Base-by-base conservation (phyloP, 176 grass and related monocot genomes). In the Musa beccarii region DNA sequence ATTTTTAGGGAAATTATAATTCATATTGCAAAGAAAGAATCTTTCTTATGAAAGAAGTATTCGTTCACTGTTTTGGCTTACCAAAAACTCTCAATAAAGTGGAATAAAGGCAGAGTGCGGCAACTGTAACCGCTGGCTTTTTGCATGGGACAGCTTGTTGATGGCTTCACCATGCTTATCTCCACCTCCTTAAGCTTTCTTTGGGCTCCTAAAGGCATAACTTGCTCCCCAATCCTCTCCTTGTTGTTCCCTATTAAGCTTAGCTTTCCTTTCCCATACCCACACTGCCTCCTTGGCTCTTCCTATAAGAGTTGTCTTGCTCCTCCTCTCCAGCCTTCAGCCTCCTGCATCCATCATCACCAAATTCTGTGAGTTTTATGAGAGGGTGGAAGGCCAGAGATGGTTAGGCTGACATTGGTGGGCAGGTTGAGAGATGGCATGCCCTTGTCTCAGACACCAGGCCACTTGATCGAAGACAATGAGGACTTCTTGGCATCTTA, bases 371-470 rank as follows among this genome's bases (percentile, higher is more conserved):
- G 1, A 8, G 8, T 11, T 63, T 23, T 11, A 8, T 12, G 12
- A 29, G 9, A 68, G 26, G 3, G 34, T n/a, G 29, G 14, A 13
- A 49, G 15, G 22, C 2, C 13, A 69, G 34, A 19, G 66, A 69
- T 69, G 66, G 66, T 69, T 7, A 69, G 50, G 66, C 66, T 69
- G 34, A 49, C 66, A 14, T 50, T 69, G 66, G 66, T 69, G 21
- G 66, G 28, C 3, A 69, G 66, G 66, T 49, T 50, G 66, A 69
- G 34, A 29, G 66, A 69, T 17, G 66, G 76, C 15, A 29, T 79
- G 76, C 76, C 76, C 43, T 10, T 79, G 52, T 68, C 76, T 28
- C 76, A 79, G 11, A 56, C 76, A 28, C 76, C 76, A 34, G 9
- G 65, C 52, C 43, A 79, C 76, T 56, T 79, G 76, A 79, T 17